Conservation (phyloP, 202 grass and related monocot species). For the Dendrocalamus latiflorus region DNA sequence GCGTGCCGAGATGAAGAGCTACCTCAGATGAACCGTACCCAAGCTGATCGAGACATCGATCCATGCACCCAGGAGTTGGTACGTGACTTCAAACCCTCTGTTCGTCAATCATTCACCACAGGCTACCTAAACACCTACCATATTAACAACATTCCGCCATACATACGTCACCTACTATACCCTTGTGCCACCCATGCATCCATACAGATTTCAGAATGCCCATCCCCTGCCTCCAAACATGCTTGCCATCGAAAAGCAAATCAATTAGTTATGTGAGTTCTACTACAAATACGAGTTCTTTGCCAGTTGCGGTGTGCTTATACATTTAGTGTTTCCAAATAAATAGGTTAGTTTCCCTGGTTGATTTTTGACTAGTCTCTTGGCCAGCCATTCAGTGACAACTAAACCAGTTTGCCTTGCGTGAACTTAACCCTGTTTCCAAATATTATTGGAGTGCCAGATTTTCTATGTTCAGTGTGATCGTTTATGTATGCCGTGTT, state of each 20-base stretch:
- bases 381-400: background rate
- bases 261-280: background rate
- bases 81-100: background rate
- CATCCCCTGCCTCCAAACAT: background rate
- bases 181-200: background rate
- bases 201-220: background rate
- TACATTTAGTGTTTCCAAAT: background rate
- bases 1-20: too few relatives aligned
- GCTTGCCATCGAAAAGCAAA: background rate
- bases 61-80: background rate
- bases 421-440: background rate
- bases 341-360: too few relatives aligned
- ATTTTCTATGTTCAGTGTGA: background rate
- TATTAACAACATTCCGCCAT: background rate
- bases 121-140: too few relatives aligned
- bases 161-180: background rate
- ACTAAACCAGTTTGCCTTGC: background rate
- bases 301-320: background rate
- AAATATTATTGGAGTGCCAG: background rate
- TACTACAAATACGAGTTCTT: background rate
- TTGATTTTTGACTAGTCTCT: too few relatives aligned
- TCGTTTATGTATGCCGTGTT: background rate
- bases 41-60: background rate
- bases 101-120: background rate
- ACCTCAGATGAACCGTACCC: background rate